phyloP scores from a whole-genome alignment of 371 early-diverging fungal genomes.

The Phascolomyces articulosus region DNA sequence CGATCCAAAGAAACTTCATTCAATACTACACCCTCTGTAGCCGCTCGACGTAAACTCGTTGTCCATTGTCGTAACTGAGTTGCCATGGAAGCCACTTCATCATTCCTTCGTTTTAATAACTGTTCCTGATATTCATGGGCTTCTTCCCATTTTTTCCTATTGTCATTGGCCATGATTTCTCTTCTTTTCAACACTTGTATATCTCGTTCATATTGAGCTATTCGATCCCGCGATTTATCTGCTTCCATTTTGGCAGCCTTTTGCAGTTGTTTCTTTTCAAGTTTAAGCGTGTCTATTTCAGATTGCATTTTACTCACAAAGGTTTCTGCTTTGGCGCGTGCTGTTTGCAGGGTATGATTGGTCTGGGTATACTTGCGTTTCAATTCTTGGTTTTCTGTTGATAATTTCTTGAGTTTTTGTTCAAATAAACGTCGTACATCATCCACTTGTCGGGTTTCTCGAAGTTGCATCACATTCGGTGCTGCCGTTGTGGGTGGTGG shows the following conservation, averaged over 20 bases:
- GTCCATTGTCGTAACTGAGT: slow-evolving; percentile 34
- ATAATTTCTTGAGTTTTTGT: slow-evolving; percentile 63
- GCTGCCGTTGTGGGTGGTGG: not conserved
- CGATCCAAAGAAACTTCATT: slow-evolving; percentile 35
- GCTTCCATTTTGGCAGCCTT: slow-evolving; percentile 68
- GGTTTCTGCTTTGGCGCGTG: slow-evolving; percentile 49
- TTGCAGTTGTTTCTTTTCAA: slow-evolving; percentile 74
- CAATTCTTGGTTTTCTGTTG: slow-evolving; percentile 64
- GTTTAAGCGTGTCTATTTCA: slow-evolving; percentile 57
- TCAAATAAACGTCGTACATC: slow-evolving; percentile 58
- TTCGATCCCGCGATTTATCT: slow-evolving; percentile 59
- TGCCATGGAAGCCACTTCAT: slow-evolving; percentile 41
- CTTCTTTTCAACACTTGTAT: slow-evolving; percentile 64
- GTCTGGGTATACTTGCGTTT: slow-evolving; percentile 58
- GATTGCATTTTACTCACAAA: slow-evolving; percentile 36
- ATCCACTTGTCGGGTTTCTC: slow-evolving; percentile 33
- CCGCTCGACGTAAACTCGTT: slow-evolving; percentile 29
- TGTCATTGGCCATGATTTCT: slow-evolving; percentile 42
- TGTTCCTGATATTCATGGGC: slow-evolving; percentile 60
- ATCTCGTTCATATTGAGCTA: slow-evolving; percentile 61
- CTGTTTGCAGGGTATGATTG: slow-evolving; percentile 45
- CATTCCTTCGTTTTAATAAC: slow-evolving; percentile 42
- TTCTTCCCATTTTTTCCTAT: slow-evolving; percentile 68
- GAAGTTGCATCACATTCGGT: slow-evolving; percentile 16
- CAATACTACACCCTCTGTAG: slow-evolving; percentile 36